These are phyloP conservation scores for Kwoniella dendrophila DNA, from an alignment of 768 basidiomycete genomes.

Conservation along the genomic window DNA sequence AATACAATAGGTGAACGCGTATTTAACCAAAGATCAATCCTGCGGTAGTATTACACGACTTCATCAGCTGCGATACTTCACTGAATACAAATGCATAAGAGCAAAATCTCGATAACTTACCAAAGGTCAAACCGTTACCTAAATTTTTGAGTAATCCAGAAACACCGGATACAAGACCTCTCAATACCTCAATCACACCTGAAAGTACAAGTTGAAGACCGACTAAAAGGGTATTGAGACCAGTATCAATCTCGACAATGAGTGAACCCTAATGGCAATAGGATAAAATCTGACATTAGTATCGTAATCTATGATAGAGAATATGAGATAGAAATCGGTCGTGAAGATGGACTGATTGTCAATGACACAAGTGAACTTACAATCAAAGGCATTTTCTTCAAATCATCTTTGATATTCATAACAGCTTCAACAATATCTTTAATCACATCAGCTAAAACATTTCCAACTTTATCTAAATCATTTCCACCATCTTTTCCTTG, in stretches of 20 bases:
- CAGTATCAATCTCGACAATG: constrained; percentile 22
- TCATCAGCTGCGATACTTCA: not conserved
- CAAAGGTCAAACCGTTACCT: constrained; percentile 24
- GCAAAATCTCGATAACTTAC: constrained; percentile 26
- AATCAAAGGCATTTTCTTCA: constrained; percentile 27
- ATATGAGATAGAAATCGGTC: not conserved
- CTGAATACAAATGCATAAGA: not conserved
- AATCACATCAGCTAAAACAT: constrained; percentile 22
- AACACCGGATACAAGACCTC: constrained; percentile 23
- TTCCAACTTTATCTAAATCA: constrained; percentile 20
- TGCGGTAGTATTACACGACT: not conserved
- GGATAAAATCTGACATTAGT: no score
- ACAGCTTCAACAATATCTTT: constrained; percentile 23
- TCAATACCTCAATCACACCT: constrained; percentile 18
- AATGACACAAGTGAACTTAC: not conserved
- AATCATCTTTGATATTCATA: constrained; percentile 16
- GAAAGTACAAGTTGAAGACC: constrained; percentile 27
- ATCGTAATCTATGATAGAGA: no score
- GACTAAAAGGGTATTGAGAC: constrained; percentile 28
- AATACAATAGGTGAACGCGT: not conserved
- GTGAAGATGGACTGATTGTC: not conserved
- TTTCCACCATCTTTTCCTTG: constrained; percentile 1
- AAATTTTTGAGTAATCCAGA: constrained; percentile 20
- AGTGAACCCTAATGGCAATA: constrained; percentile 25
- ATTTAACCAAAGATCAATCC: constrained; percentile 10